phyloP scores from a whole-genome alignment of 371 early-diverging fungal species.

The Apophysomyces ossiformis region DNA sequence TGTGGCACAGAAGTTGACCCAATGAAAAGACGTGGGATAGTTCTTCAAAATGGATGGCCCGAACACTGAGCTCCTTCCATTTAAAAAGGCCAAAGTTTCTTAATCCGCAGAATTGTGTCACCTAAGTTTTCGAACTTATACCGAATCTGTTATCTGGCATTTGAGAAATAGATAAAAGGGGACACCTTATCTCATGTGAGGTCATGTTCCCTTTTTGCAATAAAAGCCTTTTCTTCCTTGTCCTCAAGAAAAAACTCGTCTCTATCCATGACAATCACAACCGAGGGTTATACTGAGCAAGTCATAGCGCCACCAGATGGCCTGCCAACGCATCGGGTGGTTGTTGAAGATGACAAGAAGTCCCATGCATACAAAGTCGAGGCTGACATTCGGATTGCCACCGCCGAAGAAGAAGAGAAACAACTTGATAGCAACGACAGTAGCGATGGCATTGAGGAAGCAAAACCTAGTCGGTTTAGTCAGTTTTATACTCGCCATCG shows the following conservation, averaged over 20 bases:
- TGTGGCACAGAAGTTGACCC: not conserved
- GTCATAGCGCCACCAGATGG: not conserved
- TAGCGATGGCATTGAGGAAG: not conserved
- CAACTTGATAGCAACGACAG: not conserved
- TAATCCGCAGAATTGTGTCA: not conserved
- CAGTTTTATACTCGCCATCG: not conserved
- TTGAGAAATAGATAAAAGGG: slow-evolving; percentile 5
- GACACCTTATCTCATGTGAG: slow-evolving; percentile 10
- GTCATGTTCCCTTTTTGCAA: no score
- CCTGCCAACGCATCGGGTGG: not conserved
- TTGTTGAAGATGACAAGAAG: slow-evolving; percentile 8
- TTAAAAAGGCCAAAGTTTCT: not conserved
- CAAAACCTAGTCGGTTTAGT: not conserved
- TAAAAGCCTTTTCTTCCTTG: slow-evolving; percentile 5
- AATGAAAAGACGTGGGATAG: slow-evolving; percentile 1
- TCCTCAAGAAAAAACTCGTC: not conserved
- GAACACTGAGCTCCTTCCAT: not conserved
- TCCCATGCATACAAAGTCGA: slow-evolving; percentile 2
- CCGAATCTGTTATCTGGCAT: slow-evolving; percentile 4
- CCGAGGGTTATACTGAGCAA: not conserved
- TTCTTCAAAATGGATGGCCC: not conserved
- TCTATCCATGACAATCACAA: not conserved
- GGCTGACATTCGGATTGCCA: not conserved
- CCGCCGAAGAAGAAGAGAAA: not conserved
- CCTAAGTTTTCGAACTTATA: not conserved